Evolutionary conservation across 805 yeast genomes (phyloP), one percentile per base, ranked within the genome.

Genomic region (Candida suzukii): DNA sequence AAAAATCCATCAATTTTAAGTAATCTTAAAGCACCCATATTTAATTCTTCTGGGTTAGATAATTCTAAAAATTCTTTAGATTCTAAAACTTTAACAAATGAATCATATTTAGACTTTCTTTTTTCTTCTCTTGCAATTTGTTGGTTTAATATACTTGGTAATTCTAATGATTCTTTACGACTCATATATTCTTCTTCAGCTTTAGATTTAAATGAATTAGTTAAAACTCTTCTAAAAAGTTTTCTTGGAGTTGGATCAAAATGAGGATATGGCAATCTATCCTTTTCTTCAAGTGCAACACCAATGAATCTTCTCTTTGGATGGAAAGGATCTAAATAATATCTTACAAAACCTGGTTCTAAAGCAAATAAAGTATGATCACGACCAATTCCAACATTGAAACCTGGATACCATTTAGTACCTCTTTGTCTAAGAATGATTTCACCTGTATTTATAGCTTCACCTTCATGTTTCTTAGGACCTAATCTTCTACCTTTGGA

Each of bases 401-500:
- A 95, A 27, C 99, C 99, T 0, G 99, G 98, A 57, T 79, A 93
- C 61, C 90, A 84, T 55, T 78, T 83, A 17, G 98, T 88, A 53
- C 99, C 99, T 60, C 98, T 76, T 59, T 93, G 99, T 60, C 97
- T 79, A 78, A 85, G 77, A 30, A 93, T 71, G 50, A 93, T 88
- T 54, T 88, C 85, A 10, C 97, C 97, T 1, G 86, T 79, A 38
- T 73, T 71, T 1, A 91, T 96, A 37, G 60, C 67, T 56, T 76
- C 71, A 32, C 93, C 88, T 55, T 91, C 96, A 46, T 83, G 76
- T 38, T 74, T 84, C 66, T 93, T 93, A 28, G 95, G 84, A 21
- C 99, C 99, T 39, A 93, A 68, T 57, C 98, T 73, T 62, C 95
- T 80, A 70, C 99, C 99, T 3, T 88, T 88, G 14, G 99, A 90